Evolutionary conservation across 768 basidiomycete genomes (phyloP).

Genomic region (Galerina marginata): DNA sequence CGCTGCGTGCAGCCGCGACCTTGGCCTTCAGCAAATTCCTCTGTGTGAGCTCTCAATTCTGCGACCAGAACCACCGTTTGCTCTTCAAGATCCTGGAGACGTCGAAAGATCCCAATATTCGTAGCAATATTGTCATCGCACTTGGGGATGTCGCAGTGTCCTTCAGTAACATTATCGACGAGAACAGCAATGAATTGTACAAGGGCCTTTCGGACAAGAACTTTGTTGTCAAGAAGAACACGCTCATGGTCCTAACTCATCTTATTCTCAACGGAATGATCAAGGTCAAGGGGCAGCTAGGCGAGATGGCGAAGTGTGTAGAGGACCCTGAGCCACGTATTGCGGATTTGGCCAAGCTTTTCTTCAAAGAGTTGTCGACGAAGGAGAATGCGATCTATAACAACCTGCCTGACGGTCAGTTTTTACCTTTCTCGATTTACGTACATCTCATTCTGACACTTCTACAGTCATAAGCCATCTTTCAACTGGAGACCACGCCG

Average conservation of each 20-base stretch:
- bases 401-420: slow-evolving; percentile 91
- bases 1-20: slow-evolving; percentile 84
- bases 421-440: not conserved
- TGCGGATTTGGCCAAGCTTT: slow-evolving; percentile 93
- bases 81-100: slow-evolving; percentile 95
- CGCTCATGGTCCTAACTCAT: slow-evolving; percentile 97
- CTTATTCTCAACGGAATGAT: slow-evolving; percentile 99
- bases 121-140: slow-evolving; percentile 96
- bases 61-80: slow-evolving; percentile 85
- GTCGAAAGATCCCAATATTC: slow-evolving; percentile 86
- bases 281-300: slow-evolving; percentile 98
- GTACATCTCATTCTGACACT: slow-evolving; percentile 5
- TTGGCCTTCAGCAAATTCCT: slow-evolving; percentile 95
- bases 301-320: slow-evolving; percentile 99
- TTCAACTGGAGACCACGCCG: slow-evolving; percentile 87
- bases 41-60: slow-evolving; percentile 93
- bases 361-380: slow-evolving; percentile 94
- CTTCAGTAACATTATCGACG: slow-evolving; percentile 97
- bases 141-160: slow-evolving; percentile 97
- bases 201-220: slow-evolving; percentile 89
- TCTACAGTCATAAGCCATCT: slow-evolving; percentile 89
- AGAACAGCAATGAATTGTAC: slow-evolving; percentile 95
- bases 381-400: slow-evolving; percentile 99
- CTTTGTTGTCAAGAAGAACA: slow-evolving; percentile 96
- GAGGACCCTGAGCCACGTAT: slow-evolving; percentile 90